Percentiles rank a stretch among this genome's conserved stretches.
Conservation (phyloP, 2,329 filamentous ascomycete species). For the Epichloe bromicola region DNA sequence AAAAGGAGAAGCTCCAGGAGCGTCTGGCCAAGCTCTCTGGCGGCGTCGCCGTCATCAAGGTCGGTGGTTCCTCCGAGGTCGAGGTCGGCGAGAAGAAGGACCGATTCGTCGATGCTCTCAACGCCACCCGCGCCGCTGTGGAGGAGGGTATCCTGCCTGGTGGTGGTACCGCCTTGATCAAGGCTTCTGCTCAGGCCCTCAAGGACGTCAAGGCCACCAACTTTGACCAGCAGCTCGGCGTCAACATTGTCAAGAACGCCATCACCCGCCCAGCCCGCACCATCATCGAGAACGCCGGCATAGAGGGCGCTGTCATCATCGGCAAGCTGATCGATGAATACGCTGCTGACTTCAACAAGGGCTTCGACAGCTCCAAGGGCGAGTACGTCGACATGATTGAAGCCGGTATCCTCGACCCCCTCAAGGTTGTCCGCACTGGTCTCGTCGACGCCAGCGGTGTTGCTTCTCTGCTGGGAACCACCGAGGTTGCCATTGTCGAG, state of each 20-base stretch:
- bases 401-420: conserved; percentile 92
- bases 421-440: conserved; percentile 98
- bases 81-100: conserved; percentile 99
- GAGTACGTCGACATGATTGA: conserved; percentile 99
- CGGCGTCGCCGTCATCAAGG: conserved; percentile 98
- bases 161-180: conserved; percentile 95
- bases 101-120: conserved; percentile 94
- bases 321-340: conserved; percentile 97
- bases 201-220: conserved; percentile 73
- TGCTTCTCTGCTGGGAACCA: conserved; percentile 91
- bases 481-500: conserved; percentile 95
- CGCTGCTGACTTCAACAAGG: conserved; percentile 89
- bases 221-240: conserved; percentile 98
- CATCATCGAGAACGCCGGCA: conserved; percentile 95
- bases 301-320: conserved; percentile 90
- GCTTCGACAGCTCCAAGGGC: conserved; percentile 91
- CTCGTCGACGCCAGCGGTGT: conserved; percentile 92
- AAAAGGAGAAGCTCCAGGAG: conserved; percentile 99
- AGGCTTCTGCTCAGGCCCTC: conserved; percentile 86
- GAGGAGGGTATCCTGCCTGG: conserved; percentile 98
- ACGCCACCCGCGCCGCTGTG: conserved; percentile 93
- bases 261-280: conserved; percentile 90
- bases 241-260: conserved; percentile 94
- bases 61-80: conserved; percentile 92
- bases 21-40: conserved; percentile 98